phyloP scores from a whole-genome alignment of 306 rosid genomes.

The Echinosophora koreensis region DNA sequence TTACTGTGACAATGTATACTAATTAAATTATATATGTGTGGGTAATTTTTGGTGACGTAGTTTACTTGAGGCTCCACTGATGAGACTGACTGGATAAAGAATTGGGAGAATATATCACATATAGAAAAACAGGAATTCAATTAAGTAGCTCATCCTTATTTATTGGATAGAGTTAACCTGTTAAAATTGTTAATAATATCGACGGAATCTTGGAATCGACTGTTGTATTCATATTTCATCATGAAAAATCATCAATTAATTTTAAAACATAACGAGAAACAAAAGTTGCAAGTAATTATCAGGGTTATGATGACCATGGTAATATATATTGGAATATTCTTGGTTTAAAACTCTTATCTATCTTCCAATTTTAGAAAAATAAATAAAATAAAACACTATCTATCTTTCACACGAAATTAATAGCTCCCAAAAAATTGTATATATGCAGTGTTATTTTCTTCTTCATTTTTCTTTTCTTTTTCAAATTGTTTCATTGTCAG shows the following conservation, averaged over 20 bases:
- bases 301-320: neutral
- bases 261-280: conserved; percentile 15
- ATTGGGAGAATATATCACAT: too few species aligned
- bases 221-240: neutral
- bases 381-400: neutral
- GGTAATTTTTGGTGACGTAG: neutral
- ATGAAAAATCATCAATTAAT: neutral
- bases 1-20: too few species aligned
- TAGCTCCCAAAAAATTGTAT: conserved; percentile 30
- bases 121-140: neutral
- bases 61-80: neutral
- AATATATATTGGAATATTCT: conserved; percentile 36
- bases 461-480: too few species aligned
- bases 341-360: conserved; percentile 28
- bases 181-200: neutral
- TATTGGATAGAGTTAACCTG: neutral
- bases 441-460: conserved; percentile 33
- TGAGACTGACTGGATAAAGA: neutral
- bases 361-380: too few species aligned
- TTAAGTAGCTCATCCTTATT: neutral
- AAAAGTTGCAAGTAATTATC: conserved; percentile 20
- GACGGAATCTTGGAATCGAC: conserved; percentile 20
- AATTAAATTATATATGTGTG: too few species aligned
- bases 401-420: conserved; percentile 39
- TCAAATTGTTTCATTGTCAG: too few species aligned